These are phyloP conservation scores for Coccomyxa sp. DNA, from an alignment of 139 green algal species.

Conservation along the genomic window DNA sequence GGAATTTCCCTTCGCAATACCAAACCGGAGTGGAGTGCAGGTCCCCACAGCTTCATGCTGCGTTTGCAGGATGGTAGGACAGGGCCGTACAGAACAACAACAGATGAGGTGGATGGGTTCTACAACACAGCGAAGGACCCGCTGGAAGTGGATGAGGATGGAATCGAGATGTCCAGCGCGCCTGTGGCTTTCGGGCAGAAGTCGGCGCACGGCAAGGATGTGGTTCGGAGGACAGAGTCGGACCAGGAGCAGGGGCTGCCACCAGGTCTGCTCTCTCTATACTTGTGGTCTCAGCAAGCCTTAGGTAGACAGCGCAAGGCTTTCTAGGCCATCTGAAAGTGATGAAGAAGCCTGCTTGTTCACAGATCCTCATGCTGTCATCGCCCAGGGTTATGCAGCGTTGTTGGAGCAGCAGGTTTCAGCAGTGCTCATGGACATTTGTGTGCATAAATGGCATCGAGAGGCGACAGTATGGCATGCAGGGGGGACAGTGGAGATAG, in stretches of 20 bases:
- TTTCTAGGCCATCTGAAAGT: too few species aligned
- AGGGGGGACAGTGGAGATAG: not conserved
- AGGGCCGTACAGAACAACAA: too few species aligned
- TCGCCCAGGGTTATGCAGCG: too few species aligned
- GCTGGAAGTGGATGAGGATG: not conserved
- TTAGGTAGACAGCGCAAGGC: too few species aligned
- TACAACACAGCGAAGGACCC: not conserved
- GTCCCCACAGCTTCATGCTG: not conserved
- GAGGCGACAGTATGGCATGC: not conserved
- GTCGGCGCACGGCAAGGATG: not conserved
- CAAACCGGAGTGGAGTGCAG: not conserved
- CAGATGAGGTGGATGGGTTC: not conserved
- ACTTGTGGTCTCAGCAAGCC: too few species aligned
- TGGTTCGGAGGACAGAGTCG: not conserved
- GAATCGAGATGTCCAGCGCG: conserved; percentile 1
- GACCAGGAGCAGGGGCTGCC: not conserved
- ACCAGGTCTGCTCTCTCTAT: not conserved
- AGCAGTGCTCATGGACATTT: too few species aligned
- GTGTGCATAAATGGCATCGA: too few species aligned
- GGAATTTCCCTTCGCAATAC: too few species aligned
- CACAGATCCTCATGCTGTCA: too few species aligned
- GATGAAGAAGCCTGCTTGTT: too few species aligned
- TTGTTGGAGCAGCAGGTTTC: too few species aligned
- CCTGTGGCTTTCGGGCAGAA: not conserved
- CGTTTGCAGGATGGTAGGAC: not conserved